These are phyloP conservation scores for Perkinsus chesapeaki DNA, from an alignment of 169 alveolate genomes.

Conservation along the genomic window DNA sequence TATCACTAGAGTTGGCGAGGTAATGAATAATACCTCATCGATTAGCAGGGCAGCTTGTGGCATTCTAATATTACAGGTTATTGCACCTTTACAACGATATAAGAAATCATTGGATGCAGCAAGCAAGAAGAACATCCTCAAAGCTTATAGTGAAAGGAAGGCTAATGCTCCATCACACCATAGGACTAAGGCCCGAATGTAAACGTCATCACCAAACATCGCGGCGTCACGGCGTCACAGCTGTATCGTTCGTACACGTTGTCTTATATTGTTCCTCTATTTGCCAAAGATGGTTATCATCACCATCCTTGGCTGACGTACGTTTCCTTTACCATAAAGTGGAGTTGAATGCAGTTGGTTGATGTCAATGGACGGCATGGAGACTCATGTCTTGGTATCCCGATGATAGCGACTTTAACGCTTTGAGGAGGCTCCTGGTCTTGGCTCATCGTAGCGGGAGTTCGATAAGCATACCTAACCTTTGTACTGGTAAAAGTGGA, in stretches of 20 bases:
- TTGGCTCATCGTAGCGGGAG: background rate
- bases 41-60: background rate
- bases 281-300: background rate
- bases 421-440: background rate
- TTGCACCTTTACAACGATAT: background rate
- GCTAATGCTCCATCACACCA: background rate
- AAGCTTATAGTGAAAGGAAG: background rate
- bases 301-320: background rate
- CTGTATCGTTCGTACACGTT: background rate
- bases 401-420: background rate
- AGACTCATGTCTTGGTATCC: background rate
- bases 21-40: too few relatives aligned
- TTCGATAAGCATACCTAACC: background rate
- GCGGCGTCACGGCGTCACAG: background rate
- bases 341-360: too few relatives aligned
- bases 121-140: background rate
- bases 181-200: background rate
- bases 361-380: too few relatives aligned
- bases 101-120: background rate
- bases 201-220: background rate
- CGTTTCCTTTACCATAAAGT: background rate
- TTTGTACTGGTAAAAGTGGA: background rate
- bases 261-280: background rate
- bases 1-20: background rate
- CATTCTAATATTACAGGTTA: background rate